Conservation (phyloP, 345 rosid genomes). For the Durio zibethinus region DNA sequence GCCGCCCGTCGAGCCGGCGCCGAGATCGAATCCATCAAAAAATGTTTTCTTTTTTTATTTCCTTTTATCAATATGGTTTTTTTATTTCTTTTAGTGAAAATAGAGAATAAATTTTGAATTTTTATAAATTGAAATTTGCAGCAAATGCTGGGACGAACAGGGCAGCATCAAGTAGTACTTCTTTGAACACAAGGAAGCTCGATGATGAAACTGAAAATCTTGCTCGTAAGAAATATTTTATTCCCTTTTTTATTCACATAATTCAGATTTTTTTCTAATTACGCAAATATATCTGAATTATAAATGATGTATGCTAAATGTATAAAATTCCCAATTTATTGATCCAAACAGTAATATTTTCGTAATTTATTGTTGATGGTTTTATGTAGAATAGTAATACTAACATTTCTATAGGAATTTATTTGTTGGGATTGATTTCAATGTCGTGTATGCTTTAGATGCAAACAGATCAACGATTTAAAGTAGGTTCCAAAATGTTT, state of each 20-base stretch:
- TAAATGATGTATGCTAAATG: background rate
- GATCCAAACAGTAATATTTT: background rate
- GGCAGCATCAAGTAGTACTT: constrained; percentile 89
- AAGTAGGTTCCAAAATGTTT: background rate
- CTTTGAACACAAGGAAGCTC: constrained; percentile 89
- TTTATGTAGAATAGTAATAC: background rate
- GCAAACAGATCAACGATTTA: background rate
- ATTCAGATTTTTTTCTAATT: background rate
- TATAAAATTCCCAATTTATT: background rate
- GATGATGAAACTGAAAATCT: constrained; percentile 95
- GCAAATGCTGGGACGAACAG: constrained; percentile 85
- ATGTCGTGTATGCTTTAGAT: background rate
- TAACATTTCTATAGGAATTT: background rate
- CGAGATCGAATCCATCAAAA: constrained; percentile 63
- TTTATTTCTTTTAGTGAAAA: background rate
- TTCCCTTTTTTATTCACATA: background rate
- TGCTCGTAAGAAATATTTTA: constrained; percentile 55
- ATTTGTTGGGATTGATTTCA: background rate
- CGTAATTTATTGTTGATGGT: background rate
- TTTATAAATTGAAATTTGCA: constrained; percentile 26
- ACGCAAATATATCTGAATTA: background rate
- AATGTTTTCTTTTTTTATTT: constrained; percentile 31
- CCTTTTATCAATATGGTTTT: background rate
- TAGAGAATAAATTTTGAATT: background rate
- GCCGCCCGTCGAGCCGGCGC: constrained; percentile 86